These are phyloP conservation scores for Trichoderma guizhouense DNA, from an alignment of 2,329 filamentous ascomycete species.

Conservation along the genomic window DNA sequence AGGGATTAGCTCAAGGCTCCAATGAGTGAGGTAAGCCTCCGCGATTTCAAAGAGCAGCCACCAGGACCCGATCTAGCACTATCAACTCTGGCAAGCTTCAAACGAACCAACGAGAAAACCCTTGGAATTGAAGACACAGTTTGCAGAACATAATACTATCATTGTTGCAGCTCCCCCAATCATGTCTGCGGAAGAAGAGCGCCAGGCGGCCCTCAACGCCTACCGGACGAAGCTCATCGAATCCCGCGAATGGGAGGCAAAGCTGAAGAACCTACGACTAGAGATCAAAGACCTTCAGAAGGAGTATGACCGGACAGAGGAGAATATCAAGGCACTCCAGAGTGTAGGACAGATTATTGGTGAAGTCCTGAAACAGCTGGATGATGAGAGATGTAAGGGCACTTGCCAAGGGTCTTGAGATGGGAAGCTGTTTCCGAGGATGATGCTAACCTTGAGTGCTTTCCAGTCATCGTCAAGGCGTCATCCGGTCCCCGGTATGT, in stretches of 20 bases:
- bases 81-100: slow-evolving; percentile 13
- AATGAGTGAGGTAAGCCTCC: slow-evolving; percentile 40
- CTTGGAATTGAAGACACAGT: background rate
- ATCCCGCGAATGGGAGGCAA: slow-evolving; percentile 97
- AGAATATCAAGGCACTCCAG: slow-evolving; percentile 98
- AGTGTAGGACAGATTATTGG: slow-evolving; percentile 99
- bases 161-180: slow-evolving; percentile 19
- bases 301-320: slow-evolving; percentile 95
- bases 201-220: slow-evolving; percentile 67
- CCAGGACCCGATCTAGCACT: slow-evolving; percentile 18
- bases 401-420: background rate
- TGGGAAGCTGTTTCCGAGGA: background rate
- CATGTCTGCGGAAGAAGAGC: slow-evolving; percentile 57
- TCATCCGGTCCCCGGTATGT: slow-evolving; percentile 97
- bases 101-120: background rate
- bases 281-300: slow-evolving; percentile 95
- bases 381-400: slow-evolving; percentile 90
- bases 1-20: slow-evolving; percentile 35
- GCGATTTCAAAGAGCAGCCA: slow-evolving; percentile 26
- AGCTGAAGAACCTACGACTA: slow-evolving; percentile 88
- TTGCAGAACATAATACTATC: background rate
- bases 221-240: slow-evolving; percentile 84
- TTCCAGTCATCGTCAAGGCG: slow-evolving; percentile 91
- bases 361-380: slow-evolving; percentile 96
- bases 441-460: slow-evolving; percentile 15